Conservation (phyloP, 2,329 filamentous ascomycete genomes). For the Trichoderma citrinoviride region DNA sequence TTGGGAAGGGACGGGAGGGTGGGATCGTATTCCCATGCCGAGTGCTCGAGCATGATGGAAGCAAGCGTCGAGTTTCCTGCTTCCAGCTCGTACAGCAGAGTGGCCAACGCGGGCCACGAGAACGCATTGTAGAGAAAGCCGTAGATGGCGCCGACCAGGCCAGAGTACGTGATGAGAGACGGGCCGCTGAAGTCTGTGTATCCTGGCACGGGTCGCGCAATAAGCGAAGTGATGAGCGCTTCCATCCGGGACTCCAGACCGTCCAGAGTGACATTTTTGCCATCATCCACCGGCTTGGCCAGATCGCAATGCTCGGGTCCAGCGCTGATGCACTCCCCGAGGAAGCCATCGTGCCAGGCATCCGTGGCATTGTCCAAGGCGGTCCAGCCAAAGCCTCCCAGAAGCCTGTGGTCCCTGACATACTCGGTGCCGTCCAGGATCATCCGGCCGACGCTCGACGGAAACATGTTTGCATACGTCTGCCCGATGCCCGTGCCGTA, state of each 20-base stretch:
- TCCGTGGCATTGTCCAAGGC: slow-evolving; percentile 50
- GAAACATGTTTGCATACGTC: slow-evolving; percentile 52
- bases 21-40: slow-evolving; percentile 44
- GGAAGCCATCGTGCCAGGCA: slow-evolving; percentile 49
- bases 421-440: slow-evolving; percentile 51
- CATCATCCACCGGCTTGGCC: slow-evolving; percentile 35
- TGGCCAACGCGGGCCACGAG: slow-evolving; percentile 43
- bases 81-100: slow-evolving; percentile 45
- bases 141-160: slow-evolving; percentile 42
- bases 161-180: slow-evolving; percentile 46
- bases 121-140: slow-evolving; percentile 42
- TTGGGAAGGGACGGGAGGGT: slow-evolving; percentile 31
- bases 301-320: slow-evolving; percentile 47
- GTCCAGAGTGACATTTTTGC: slow-evolving; percentile 34
- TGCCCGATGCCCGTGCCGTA: slow-evolving; percentile 54
- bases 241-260: slow-evolving; percentile 42
- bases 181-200: slow-evolving; percentile 42
- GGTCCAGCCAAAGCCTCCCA: slow-evolving; percentile 48
- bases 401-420: slow-evolving; percentile 44
- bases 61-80: slow-evolving; percentile 45
- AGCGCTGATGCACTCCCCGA: slow-evolving; percentile 49
- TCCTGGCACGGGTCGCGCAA: slow-evolving; percentile 38
- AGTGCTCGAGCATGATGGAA: slow-evolving; percentile 38
- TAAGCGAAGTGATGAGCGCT: slow-evolving; percentile 38
- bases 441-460: slow-evolving; percentile 46